A percentile compares a stretch with the other conserved stretches of the same genome.
These are phyloP conservation scores for Apiotrichum brassicae DNA, from an alignment of 1,284 basidiomycete genomes.

Conservation along the genomic window DNA sequence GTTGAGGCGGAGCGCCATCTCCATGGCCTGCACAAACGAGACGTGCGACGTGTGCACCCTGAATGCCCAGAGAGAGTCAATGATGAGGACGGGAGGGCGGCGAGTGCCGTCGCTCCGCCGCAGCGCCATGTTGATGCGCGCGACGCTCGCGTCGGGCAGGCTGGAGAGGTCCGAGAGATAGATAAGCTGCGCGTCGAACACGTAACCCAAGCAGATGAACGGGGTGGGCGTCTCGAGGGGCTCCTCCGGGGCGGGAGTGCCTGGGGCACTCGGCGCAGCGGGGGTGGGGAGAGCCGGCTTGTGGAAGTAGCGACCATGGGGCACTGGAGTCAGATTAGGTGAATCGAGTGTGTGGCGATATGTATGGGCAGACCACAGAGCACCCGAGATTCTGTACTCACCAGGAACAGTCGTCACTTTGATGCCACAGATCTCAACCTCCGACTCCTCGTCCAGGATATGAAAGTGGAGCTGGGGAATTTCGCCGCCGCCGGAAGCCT, in stretches of 20 bases:
- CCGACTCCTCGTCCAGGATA: conserved; percentile 36
- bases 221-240: conserved; percentile 18
- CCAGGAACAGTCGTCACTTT: conserved; percentile 32
- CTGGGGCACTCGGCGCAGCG: conserved; percentile 1
- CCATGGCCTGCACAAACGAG: conserved; percentile 39
- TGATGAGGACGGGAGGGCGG: conserved; percentile 23
- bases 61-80: conserved; percentile 44
- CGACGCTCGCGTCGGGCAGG: conserved; percentile 31
- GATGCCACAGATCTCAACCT: conserved; percentile 36
- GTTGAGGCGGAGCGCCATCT: conserved; percentile 30
- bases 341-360: not conserved
- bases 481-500: conserved; percentile 48
- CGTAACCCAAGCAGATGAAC: conserved; percentile 42
- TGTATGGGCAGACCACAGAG: not conserved
- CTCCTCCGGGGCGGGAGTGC: not conserved
- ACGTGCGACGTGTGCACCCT: conserved; percentile 41
- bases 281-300: conserved; percentile 5
- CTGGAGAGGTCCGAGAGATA: conserved; percentile 42
- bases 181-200: conserved; percentile 36
- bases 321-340: conserved; percentile 15
- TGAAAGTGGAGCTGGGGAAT: conserved; percentile 38
- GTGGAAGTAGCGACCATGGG: conserved; percentile 23
- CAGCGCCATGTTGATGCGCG: conserved; percentile 15
- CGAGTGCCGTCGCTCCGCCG: not conserved
- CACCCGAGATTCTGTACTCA: conserved; percentile 7